Evolutionary conservation across 768 basidiomycete genomes (phyloP).

Genomic region (Mycena pura): DNA sequence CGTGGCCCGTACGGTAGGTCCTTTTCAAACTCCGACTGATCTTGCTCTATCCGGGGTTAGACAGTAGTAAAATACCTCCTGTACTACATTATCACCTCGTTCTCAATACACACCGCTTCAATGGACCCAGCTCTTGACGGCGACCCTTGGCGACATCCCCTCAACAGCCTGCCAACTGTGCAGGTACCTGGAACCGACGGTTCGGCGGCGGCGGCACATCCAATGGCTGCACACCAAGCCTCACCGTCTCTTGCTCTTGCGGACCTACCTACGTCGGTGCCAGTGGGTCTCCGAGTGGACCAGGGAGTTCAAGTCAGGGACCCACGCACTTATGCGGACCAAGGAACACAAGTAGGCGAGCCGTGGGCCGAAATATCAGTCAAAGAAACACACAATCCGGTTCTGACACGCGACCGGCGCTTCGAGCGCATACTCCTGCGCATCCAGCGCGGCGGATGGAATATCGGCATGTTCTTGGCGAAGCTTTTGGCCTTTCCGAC

Average conservation of each 20-base stretch:
- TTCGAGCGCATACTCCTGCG: neutral
- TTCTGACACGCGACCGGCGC: neutral
- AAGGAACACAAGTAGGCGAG: too few relatives aligned
- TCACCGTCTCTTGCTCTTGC: neutral
- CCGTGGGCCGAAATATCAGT: too few relatives aligned
- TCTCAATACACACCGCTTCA: conserved; percentile 2
- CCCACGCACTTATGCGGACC: too few relatives aligned
- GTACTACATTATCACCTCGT: neutral
- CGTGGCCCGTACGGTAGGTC: neutral
- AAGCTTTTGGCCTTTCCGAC: neutral
- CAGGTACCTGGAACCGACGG: neutral
- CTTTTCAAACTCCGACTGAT: conserved; percentile 13
- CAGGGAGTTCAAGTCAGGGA: too few relatives aligned
- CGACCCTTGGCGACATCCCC: neutral
- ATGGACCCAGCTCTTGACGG: neutral
- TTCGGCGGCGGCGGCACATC: neutral
- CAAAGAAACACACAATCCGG: too few relatives aligned
- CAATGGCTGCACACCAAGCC: neutral
- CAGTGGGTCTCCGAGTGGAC: neutral
- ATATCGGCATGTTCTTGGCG: neutral
- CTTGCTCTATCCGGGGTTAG: conserved; percentile 2
- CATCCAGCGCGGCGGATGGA: conserved; percentile 2
- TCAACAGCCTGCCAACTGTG: neutral
- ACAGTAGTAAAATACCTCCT: neutral
- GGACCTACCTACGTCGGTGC: neutral